Percentiles rank a stretch among this genome's conserved stretches.
Conservation (phyloP, 2,329 filamentous ascomycete genomes). For the Dactylellina parvicollis region DNA sequence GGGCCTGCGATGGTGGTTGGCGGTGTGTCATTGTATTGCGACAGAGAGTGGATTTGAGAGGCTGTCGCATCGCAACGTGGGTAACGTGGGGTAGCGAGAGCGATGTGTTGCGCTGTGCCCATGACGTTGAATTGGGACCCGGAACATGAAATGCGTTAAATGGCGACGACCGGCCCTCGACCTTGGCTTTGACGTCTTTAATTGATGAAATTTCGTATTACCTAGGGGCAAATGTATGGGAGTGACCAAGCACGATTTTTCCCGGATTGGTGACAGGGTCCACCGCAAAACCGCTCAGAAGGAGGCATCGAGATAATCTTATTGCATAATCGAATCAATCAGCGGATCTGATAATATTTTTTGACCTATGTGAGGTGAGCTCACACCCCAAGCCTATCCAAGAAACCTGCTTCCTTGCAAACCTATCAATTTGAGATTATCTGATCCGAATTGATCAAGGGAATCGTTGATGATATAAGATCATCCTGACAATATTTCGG, state of each 20-base stretch:
- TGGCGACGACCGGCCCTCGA: too few species aligned
- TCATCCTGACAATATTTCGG: slow-evolving; percentile 24
- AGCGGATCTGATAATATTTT: slow-evolving; percentile 46
- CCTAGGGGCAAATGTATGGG: too few species aligned
- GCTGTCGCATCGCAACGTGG: not conserved
- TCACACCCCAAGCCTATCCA: slow-evolving; percentile 3
- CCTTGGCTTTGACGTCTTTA: too few species aligned
- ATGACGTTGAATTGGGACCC: slow-evolving; percentile 23
- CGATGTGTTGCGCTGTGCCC: slow-evolving; percentile 28
- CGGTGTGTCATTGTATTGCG: slow-evolving; percentile 5
- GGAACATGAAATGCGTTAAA: too few species aligned
- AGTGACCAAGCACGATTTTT: too few species aligned
- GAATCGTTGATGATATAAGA: slow-evolving; percentile 33
- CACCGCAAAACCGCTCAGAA: not conserved
- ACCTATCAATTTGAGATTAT: slow-evolving; percentile 30
- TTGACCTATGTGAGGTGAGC: not conserved
- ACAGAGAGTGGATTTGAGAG: not conserved
- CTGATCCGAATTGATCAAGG: slow-evolving; percentile 47
- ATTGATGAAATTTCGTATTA: too few species aligned
- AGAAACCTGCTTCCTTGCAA: slow-evolving; percentile 15
- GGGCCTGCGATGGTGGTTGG: slow-evolving; percentile 3
- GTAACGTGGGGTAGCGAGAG: slow-evolving; percentile 24
- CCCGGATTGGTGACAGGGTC: not conserved
- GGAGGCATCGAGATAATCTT: slow-evolving; percentile 26
- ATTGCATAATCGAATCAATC: slow-evolving; percentile 52